Evolutionary conservation across 352 stramenopile species (phyloP).

Genomic region (Phytophthora gonapodyides): DNA sequence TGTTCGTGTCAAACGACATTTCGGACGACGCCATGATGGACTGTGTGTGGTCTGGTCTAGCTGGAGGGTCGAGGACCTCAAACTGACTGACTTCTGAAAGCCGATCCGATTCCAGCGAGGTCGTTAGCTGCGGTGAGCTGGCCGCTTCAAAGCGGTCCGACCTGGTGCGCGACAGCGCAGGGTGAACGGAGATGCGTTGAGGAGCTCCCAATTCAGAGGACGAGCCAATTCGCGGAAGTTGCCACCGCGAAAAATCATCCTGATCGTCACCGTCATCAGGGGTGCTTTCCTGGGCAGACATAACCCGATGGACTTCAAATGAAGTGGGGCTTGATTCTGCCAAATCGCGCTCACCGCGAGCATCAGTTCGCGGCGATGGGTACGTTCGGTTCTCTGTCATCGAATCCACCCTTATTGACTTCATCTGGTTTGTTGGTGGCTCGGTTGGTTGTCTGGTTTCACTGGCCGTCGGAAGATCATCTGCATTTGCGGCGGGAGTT

Average conservation of each 20-base stretch:
- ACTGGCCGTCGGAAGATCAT: not conserved
- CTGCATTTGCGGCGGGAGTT: not conserved
- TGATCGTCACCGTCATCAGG: not conserved
- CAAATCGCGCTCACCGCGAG: conserved; percentile 2
- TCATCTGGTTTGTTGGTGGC: conserved; percentile 4
- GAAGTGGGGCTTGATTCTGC: not conserved
- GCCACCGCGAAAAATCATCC: conserved; percentile 3
- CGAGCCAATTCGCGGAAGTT: conserved; percentile 11
- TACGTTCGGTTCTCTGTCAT: not conserved
- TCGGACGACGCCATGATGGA: conserved; percentile 49
- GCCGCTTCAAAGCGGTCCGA: not conserved
- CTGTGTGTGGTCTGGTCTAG: conserved; percentile 15
- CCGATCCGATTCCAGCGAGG: conserved; percentile 24
- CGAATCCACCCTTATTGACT: conserved; percentile 7
- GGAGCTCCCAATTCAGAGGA: conserved; percentile 9
- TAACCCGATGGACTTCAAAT: conserved; percentile 1
- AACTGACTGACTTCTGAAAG: conserved; percentile 18
- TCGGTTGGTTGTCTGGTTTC: conserved; percentile 3
- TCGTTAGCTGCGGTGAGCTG: conserved; percentile 2
- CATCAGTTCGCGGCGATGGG: not conserved
- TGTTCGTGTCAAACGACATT: conserved; percentile 48
- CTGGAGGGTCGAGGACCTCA: not conserved
- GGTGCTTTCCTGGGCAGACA: not conserved
- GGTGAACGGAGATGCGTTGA: conserved; percentile 2
- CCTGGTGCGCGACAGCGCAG: conserved; percentile 1